These are phyloP conservation scores for Wallacemonas rigidus DNA, from an alignment of 208 protist species.

Conservation along the genomic window DNA sequence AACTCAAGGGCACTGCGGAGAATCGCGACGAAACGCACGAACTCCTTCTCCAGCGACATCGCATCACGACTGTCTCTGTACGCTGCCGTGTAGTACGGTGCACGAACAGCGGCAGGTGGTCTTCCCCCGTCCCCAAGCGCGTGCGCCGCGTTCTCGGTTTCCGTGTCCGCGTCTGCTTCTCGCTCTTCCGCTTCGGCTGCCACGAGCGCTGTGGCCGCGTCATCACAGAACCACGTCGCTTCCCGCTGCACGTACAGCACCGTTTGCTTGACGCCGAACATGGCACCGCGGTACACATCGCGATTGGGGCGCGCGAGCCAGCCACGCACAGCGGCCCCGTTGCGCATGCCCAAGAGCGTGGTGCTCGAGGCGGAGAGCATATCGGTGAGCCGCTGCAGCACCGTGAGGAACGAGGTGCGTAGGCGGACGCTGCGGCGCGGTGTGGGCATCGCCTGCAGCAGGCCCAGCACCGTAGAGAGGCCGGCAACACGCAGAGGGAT, in stretches of 20 bases:
- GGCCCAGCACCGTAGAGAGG: constrained; percentile 57
- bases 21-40: constrained; percentile 8
- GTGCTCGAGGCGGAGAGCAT: constrained; percentile 31
- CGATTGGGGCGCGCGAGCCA: constrained; percentile 48
- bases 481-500: constrained; percentile 32
- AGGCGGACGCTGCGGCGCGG: constrained; percentile 11
- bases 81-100: constrained; percentile 5
- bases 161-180: neutral
- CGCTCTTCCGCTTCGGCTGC: constrained; percentile 1
- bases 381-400: constrained; percentile 54
- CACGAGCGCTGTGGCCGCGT: neutral
- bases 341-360: constrained; percentile 66
- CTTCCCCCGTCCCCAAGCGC: neutral
- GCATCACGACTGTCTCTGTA: neutral
- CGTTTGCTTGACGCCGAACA: constrained; percentile 78
- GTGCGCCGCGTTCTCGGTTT: neutral
- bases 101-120: neutral
- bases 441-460: constrained; percentile 56
- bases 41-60: neutral
- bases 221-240: constrained; percentile 29
- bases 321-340: constrained; percentile 41
- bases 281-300: constrained; percentile 56
- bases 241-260: constrained; percentile 54
- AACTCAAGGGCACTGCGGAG: constrained; percentile 9
- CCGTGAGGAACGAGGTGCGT: constrained; percentile 33